A percentile compares a stretch with the other conserved stretches of the same genome.
Evolutionary conservation across 495 filamentous ascomycete genomes (phyloP).

Genomic region (Lepraria neglecta): DNA sequence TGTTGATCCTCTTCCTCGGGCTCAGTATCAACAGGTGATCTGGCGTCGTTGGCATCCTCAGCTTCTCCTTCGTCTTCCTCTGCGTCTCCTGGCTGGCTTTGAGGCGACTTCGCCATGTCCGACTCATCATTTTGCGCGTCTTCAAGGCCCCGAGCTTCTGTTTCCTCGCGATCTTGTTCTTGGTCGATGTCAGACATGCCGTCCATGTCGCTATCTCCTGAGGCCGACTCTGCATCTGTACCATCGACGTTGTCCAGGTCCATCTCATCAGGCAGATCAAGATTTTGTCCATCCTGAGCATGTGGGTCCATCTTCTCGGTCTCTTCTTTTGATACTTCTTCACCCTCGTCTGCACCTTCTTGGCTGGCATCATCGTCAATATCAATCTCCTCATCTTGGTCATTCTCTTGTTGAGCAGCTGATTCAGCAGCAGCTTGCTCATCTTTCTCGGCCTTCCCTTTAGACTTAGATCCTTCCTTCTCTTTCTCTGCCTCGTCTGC

Average conservation of each 20-base stretch:
- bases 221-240: conserved; percentile 56
- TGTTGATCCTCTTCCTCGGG: conserved; percentile 43
- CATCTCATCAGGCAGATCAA: conserved; percentile 65
- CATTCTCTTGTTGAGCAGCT: conserved; percentile 44
- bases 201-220: conserved; percentile 64
- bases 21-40: conserved; percentile 44
- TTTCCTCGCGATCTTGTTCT: conserved; percentile 18
- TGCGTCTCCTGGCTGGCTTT: not conserved
- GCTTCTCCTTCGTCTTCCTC: conserved; percentile 40
- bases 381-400: conserved; percentile 47
- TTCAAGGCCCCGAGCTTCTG: conserved; percentile 31
- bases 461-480: conserved; percentile 51
- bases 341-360: conserved; percentile 54
- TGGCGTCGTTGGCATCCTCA: conserved; percentile 41
- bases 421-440: conserved; percentile 29
- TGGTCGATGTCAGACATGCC: conserved; percentile 65
- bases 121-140: conserved; percentile 54
- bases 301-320: conserved; percentile 63
- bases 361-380: conserved; percentile 51
- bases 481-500: conserved; percentile 75
- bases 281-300: conserved; percentile 61
- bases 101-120: conserved; percentile 33
- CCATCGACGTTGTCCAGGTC: conserved; percentile 60
- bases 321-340: conserved; percentile 53
- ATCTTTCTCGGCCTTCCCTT: conserved; percentile 41